Conservation (phyloP, 108 stramenopile species). For the Asterionellopsis glacialis region DNA sequence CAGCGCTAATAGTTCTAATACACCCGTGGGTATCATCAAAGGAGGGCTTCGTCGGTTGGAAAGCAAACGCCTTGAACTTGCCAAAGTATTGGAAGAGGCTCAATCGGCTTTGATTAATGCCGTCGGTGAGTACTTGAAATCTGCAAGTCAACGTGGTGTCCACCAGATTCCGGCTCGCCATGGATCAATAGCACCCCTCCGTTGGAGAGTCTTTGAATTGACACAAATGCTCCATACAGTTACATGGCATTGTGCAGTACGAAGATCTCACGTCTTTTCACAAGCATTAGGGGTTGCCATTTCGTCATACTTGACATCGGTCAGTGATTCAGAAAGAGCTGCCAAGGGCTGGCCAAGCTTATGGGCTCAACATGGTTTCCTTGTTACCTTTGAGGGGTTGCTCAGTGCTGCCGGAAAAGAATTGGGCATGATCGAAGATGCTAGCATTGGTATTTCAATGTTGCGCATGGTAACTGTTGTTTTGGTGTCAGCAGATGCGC, state of each 20-base stretch:
- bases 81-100: conserved; percentile 33
- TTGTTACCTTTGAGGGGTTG: conserved; percentile 84
- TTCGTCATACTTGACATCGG: conserved; percentile 63
- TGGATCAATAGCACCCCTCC: conserved; percentile 29
- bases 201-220: conserved; percentile 55
- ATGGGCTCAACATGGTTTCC: conserved; percentile 79
- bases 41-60: conserved; percentile 83
- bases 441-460: conserved; percentile 77
- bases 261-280: conserved; percentile 79
- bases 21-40: conserved; percentile 12
- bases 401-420: conserved; percentile 86
- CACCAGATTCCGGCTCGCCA: conserved; percentile 59
- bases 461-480: conserved; percentile 67
- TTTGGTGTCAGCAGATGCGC: conserved; percentile 40
- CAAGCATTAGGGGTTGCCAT: conserved; percentile 78
- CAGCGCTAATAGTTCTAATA: neutral
- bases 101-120: conserved; percentile 44
- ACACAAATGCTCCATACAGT: conserved; percentile 64
- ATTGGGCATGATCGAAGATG: conserved; percentile 88
- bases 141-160: conserved; percentile 22
- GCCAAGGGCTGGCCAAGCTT: conserved; percentile 49
- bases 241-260: conserved; percentile 75
- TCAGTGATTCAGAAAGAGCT: conserved; percentile 43
- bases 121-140: conserved; percentile 52
- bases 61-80: conserved; percentile 43